phyloP scores from a whole-genome alignment of 257 asterid species.

The Buddleja alternifolia region DNA sequence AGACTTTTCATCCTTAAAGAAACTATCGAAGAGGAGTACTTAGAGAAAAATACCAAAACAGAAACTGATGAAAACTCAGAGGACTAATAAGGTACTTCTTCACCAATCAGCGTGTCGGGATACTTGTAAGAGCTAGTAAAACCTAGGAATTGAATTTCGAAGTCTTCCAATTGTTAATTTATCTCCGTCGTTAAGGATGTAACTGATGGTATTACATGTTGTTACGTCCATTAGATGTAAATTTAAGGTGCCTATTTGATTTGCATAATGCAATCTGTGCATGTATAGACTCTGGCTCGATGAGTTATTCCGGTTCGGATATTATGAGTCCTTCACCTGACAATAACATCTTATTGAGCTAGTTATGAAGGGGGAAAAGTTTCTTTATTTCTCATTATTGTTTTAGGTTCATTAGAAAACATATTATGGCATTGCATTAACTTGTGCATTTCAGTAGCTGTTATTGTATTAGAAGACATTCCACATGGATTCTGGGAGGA shows the following conservation, averaged over 20 bases:
- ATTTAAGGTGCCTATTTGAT: background rate
- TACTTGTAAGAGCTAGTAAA: conserved; percentile 1
- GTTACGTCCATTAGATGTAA: conserved; percentile 13
- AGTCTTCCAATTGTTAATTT: conserved; percentile 2
- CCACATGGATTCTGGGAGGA: too few species aligned
- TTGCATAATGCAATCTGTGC: conserved; percentile 10
- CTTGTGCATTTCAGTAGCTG: background rate
- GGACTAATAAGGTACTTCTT: conserved; percentile 33
- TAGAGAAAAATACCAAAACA: conserved; percentile 48
- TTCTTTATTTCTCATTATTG: conserved; percentile 3
- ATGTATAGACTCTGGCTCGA: conserved; percentile 14
- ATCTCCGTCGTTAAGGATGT: background rate
- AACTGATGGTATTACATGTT: background rate
- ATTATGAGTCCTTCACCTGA: background rate
- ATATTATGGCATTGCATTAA: background rate
- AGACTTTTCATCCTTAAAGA: conserved; percentile 86
- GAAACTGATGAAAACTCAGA: conserved; percentile 39
- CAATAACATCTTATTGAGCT: background rate
- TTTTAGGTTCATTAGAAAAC: conserved; percentile 3
- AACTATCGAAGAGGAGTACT: conserved; percentile 84
- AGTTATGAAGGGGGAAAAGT: background rate
- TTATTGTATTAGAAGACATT: too few species aligned
- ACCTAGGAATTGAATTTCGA: background rate
- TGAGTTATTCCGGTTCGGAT: background rate
- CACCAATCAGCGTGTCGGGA: background rate